Base-by-base conservation (phyloP, 306 rosid species). In the Pterocarpus macrocarpus region DNA sequence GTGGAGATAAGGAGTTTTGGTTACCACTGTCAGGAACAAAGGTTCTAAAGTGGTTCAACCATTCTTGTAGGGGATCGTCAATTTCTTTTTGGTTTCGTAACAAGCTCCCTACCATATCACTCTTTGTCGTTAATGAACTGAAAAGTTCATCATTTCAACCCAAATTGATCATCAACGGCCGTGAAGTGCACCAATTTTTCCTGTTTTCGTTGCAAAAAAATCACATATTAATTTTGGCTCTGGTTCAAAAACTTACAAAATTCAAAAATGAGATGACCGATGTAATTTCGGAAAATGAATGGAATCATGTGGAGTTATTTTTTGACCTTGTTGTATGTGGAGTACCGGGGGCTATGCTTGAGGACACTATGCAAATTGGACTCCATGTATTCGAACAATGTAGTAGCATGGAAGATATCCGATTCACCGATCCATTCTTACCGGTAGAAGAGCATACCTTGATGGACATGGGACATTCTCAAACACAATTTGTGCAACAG, bases 11-110 rank as follows among this genome's bases (percentile, higher is more conserved):
- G 57, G 57, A 14, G 57, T 52, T 52, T 15, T 52, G 57, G 57
- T 52, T 52, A 6, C 22, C 57, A 52, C 5, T 52, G 17, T 1
- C n/a, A 52, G 17, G 57, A 13, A 5, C 22, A 52, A 52, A 52
- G 30, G 28, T 52, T 47, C 69, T 52, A 36, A 34, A 43, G 50
- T 32, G 69, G 76, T 47, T 57, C 39, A 17, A 58, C 3, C 17
- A 58, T 4, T 14, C 0, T 32, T 3, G 59, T 3, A 0, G 44
- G 32, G 71, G 45, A 28, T 7, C 5, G 2, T 16, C 64, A 1
- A 9, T 59, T 12, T 79, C 71, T n/a, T 70, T 79, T 55, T 58
- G 71, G 70, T 38, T 69, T 59, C 28, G 64, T 17, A 2, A 47
- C 2, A 65, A 70, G 41, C 17, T 70, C 11, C 83, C 71, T 4